Base-by-base conservation (phyloP, 257 asterid genomes). In the Nicotiana paniculata region DNA sequence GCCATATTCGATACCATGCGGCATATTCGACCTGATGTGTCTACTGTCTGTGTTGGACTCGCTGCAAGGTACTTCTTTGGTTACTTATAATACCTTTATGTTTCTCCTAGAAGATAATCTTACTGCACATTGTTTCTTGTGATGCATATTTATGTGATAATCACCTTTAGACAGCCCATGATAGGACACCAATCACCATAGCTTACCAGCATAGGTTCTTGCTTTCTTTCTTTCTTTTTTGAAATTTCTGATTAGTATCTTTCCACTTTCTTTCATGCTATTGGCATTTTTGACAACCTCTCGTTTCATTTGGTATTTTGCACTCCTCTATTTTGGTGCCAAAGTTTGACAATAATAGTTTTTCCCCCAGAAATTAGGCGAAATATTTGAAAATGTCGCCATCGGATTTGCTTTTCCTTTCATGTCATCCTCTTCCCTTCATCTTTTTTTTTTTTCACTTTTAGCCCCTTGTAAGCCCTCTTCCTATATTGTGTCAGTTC, bases 11-110 rank as follows among this genome's bases (percentile, higher is more conserved):
- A 95, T 84, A 91, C 95, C 46, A 93, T 95, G 97, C 90, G 92
- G 87, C 99, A 93, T 86, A 92, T 95, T 81, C 88, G 98, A 69
- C 98, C 99, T 53, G 97, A 93, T 87, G 99, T 95, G 66, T 93
- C 99, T 81, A 93, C 99, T 2, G 98, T 95, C 51, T 95, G 99
- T 58, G 95, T 95, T 59, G 99, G 99, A 81, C 91, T 95, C 2
- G 99, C 97, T 12, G 98, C 99, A 84, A 95, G 99, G 99, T 95
- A 89, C 83, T 83, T 77, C 84, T 74, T 24, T 26, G 26, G 33
- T 74, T 48, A 48, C 79, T 69, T 26, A 17, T 3, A 30, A 5
- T 51, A 74, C 46, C 62, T 74, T 51, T 48, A 16, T 26, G 79
- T 48, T 74, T 53, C 79, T 51, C 26, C 51, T 51, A 8, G 63